Evolutionary conservation across 2,329 filamentous ascomycete species (phyloP).

Genomic region (Gaeumannomyces sp.): DNA sequence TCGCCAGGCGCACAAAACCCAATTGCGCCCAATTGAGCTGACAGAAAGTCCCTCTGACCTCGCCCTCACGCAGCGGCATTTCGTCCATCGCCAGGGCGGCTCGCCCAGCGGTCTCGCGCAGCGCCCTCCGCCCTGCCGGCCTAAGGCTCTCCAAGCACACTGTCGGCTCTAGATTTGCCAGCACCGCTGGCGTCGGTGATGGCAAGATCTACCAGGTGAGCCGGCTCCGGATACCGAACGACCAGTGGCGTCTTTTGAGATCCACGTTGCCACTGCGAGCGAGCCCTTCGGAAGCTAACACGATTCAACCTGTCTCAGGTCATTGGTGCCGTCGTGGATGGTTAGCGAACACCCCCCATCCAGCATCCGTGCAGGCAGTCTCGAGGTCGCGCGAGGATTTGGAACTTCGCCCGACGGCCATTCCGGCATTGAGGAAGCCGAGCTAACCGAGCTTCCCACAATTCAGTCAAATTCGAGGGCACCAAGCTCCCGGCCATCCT

Average conservation of each 20-base stretch:
- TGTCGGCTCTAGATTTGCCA: constrained; percentile 53
- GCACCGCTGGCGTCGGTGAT: constrained; percentile 50
- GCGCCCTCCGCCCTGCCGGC: constrained; percentile 50
- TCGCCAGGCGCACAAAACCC: constrained; percentile 18
- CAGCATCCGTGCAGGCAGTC: not conserved
- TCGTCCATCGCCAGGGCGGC: constrained; percentile 57
- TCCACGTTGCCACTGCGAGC: not conserved
- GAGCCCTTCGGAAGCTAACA: constrained; percentile 10
- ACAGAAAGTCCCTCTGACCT: constrained; percentile 25
- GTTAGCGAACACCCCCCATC: constrained; percentile 46
- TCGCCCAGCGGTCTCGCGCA: constrained; percentile 54
- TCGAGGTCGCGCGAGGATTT: not conserved
- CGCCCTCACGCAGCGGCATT: constrained; percentile 51
- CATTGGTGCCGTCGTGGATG: constrained; percentile 98
- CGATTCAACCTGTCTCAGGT: constrained; percentile 56
- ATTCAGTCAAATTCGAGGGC: constrained; percentile 87
- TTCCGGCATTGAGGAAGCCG: not conserved
- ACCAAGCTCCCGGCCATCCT: constrained; percentile 94
- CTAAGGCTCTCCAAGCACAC: constrained; percentile 51
- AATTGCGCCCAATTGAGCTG: constrained; percentile 50
- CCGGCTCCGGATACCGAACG: constrained; percentile 1
- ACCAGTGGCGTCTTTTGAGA: not conserved
- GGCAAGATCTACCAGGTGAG: constrained; percentile 65
- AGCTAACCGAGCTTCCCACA: constrained; percentile 10
- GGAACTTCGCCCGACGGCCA: not conserved